Evolutionary conservation across 768 basidiomycete species (phyloP), one percentile per base, ranked within the genome.

Genomic region (Lepiota brunneoincarnata): DNA sequence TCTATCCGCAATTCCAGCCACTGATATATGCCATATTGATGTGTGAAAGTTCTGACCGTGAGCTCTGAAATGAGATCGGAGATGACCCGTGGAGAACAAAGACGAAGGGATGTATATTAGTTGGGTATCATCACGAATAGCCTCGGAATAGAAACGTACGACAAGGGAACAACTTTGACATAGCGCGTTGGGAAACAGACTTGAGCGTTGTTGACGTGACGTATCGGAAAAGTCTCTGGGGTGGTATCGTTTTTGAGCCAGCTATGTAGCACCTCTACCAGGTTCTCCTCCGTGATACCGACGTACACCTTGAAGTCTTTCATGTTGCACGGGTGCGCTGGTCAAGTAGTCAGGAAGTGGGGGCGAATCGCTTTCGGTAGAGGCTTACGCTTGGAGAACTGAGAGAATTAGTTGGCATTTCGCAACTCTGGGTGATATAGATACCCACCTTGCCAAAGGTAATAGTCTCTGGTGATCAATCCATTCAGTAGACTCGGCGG

Each of bases 251-350:
- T 89, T 67, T 83, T 84, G 52, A 91, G 77, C 2, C 74, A 71
- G 0, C 80, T 67, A 46, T 82, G 81, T 9, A 91, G 70, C 31
- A 87, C 80, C 63, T 91, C 83, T 2, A 74, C 80, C 80, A 92
- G 79, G 61, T 80, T 78, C 59, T 89, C 83, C 55, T 81, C 76
- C 20, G 78, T 75, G 36, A 78, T 69, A 5, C 89, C 91, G 17
- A 84, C 79, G 54, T 80, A 83, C 10, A 91, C 63, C 64, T 84
- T 86, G 73, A 92, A 87, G 52, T 91, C 87, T 63, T 89, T 89
- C 84, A 89, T 84, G 61, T 91, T 91, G 63, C 91, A 92, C 28
- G 89, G 88, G 67, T 91, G 89, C 17, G 79, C 89, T 91, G 56
- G n/a, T 55, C 14, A 23, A 56, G 11, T 39, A 17, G n/a, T 60